These are phyloP conservation scores for Camillea tinctor DNA, from an alignment of 2,329 filamentous ascomycete species.

Conservation along the genomic window DNA sequence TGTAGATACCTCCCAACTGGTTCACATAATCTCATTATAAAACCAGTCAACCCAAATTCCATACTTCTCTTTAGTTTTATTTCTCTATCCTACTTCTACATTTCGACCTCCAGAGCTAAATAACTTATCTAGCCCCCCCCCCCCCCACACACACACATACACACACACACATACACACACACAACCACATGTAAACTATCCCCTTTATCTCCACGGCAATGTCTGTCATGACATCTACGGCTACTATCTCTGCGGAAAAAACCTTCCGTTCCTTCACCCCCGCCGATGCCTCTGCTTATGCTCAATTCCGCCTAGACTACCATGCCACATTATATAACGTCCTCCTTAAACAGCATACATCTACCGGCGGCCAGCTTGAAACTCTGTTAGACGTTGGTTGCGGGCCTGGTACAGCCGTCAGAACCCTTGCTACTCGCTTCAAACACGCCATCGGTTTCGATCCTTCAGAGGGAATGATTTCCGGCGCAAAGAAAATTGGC, in stretches of 20 bases:
- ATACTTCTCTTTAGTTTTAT: too few species aligned
- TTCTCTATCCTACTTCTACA: too few species aligned
- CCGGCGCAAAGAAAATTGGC: slow-evolving; percentile 39
- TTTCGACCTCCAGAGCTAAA: too few species aligned
- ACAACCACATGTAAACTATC: too few species aligned
- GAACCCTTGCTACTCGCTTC: slow-evolving; percentile 47
- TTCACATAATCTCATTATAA: too few species aligned
- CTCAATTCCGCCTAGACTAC: slow-evolving; percentile 42
- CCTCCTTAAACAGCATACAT: slow-evolving; percentile 46
- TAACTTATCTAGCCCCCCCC: too few species aligned
- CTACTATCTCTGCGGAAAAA: slow-evolving; percentile 25
- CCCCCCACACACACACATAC: too few species aligned
- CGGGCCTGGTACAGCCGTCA: slow-evolving; percentile 51
- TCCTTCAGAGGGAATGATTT: slow-evolving; percentile 53
- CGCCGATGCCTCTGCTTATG: slow-evolving; percentile 44
- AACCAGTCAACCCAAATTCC: too few species aligned
- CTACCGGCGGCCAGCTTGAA: slow-evolving; percentile 42
- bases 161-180: too few species aligned
- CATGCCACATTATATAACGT: slow-evolving; percentile 43
- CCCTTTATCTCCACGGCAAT: too few species aligned
- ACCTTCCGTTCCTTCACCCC: slow-evolving; percentile 47
- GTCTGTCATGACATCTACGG: too few species aligned
- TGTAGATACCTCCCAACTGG: too few species aligned
- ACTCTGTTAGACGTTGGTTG: slow-evolving; percentile 55
- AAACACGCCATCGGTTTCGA: slow-evolving; percentile 48